Conservation (phyloP, 306 rosid genomes). For the Malus orientalis region DNA sequence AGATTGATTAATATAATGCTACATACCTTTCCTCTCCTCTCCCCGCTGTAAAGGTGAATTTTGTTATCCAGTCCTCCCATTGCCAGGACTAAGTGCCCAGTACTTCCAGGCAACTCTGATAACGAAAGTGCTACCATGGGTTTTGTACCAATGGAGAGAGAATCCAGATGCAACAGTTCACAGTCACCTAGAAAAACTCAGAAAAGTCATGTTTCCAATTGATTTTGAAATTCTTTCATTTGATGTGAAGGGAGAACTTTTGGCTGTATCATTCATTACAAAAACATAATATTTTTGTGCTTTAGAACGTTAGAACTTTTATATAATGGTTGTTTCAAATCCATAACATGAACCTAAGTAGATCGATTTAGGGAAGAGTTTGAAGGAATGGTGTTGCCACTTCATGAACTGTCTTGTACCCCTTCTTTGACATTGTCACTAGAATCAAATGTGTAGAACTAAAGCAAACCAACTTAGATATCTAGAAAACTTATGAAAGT, state of each 20-base stretch:
- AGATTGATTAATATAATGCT: background rate
- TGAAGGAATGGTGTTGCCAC: background rate
- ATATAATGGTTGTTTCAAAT: background rate
- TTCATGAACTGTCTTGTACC: background rate
- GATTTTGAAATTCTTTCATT: background rate
- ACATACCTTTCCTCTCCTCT: conserved; percentile 67
- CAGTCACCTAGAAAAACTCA: conserved; percentile 57
- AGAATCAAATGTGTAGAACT: background rate
- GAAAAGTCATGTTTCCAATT: background rate
- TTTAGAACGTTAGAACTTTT: background rate
- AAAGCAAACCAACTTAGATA: background rate
- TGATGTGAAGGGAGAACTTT: background rate
- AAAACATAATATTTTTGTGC: background rate
- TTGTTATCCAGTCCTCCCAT: conserved; percentile 97
- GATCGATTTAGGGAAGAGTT: background rate
- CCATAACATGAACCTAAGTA: background rate
- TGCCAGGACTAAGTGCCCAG: conserved; percentile 61
- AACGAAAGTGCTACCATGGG: conserved; percentile 82
- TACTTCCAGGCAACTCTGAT: conserved; percentile 74
- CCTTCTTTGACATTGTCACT: background rate
- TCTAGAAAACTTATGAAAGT: background rate
- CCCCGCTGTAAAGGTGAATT: conserved; percentile 85
- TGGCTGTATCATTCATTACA: background rate
- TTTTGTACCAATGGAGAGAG: conserved; percentile 65
- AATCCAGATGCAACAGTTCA: conserved; percentile 49